Evolutionary conservation across 768 basidiomycete genomes (phyloP), one percentile per base, ranked within the genome.

Genomic region (Mycena maculata): DNA sequence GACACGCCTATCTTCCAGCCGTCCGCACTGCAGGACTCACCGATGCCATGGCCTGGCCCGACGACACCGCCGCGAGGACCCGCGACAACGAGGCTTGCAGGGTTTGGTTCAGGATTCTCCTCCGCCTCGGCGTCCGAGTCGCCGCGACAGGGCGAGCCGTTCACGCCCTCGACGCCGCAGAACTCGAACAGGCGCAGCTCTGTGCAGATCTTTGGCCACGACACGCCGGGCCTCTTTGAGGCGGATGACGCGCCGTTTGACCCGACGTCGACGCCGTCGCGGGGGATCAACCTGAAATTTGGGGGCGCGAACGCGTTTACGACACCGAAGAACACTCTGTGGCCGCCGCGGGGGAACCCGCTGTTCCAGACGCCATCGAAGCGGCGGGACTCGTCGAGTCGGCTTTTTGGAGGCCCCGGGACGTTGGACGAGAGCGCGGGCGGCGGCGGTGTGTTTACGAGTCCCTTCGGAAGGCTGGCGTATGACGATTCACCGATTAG

Each of bases 221-320:
- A 73, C 52, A 82, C 82, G 10, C 83, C 85, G 31, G 75, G 80
- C 36, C 73, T 78, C 31, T 75, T 78, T 52, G 83, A 84, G 42
- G 52, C 66, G 23, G 87, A 90, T 20, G 88, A 88, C 44, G 80
- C 83, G 7, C 86, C 88, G 1, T 94, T 93, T 72, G 92, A 94
- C 75, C 92, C 92, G 7, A 88, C 89, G 27, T 90, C 91, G 22
- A 93, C 92, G 11, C 92, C 92, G 4, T 93, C 92, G n/a, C 82
- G 92, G 47, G 91, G 92, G 5, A 88, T 92, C 71, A 87, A n/a
- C n/a, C n/a, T n/a, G n/a, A n/a, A 82, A 72, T 88, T 92, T 71
- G 83, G 82, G 45, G 77, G 76, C 13, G 74, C n/a, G n/a, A n/a
- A n/a, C n/a, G n/a, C 88, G 3, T 90, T 90, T 71, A 78, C 84